Percentiles rank a stretch among this genome's conserved stretches.
Evolutionary conservation across 306 rosid genomes (phyloP).

Genomic region (Crotalaria pallida): DNA sequence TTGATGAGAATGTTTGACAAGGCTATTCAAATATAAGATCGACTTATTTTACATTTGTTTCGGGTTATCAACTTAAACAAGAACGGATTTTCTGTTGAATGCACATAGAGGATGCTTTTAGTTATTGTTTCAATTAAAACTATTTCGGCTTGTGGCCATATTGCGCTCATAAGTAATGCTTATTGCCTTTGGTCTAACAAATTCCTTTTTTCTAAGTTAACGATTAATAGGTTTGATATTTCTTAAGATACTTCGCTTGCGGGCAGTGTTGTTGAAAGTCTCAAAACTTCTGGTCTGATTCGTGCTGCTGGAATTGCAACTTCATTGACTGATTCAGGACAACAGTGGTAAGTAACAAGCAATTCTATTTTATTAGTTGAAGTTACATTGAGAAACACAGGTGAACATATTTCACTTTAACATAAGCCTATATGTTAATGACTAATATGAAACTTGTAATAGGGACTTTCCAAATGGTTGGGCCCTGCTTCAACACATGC

Average conservation of each 20-base stretch:
- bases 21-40: not conserved
- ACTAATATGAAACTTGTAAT: not conserved
- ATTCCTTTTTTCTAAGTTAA: too few relatives aligned
- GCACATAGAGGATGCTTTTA: too few relatives aligned
- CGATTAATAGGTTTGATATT: conserved; percentile 16
- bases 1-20: not conserved
- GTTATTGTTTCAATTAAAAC: not conserved
- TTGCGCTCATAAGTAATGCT: not conserved
- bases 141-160: not conserved
- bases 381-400: not conserved
- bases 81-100: too few relatives aligned
- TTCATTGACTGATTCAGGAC: conserved; percentile 57
- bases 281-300: conserved; percentile 61
- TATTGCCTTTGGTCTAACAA: not conserved
- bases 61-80: not conserved
- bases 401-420: too few relatives aligned
- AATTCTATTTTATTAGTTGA: not conserved
- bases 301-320: conserved; percentile 49
- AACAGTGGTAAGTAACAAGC: conserved; percentile 61
- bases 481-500: conserved; percentile 93
- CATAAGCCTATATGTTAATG: not conserved
- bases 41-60: not conserved
- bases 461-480: conserved; percentile 99
- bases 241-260: conserved; percentile 43
- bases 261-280: conserved; percentile 45